Percentiles rank a stretch among this genome's conserved stretches.
phyloP scores from a whole-genome alignment of 352 stramenopile species.

The Elongisporangium undulatum region DNA sequence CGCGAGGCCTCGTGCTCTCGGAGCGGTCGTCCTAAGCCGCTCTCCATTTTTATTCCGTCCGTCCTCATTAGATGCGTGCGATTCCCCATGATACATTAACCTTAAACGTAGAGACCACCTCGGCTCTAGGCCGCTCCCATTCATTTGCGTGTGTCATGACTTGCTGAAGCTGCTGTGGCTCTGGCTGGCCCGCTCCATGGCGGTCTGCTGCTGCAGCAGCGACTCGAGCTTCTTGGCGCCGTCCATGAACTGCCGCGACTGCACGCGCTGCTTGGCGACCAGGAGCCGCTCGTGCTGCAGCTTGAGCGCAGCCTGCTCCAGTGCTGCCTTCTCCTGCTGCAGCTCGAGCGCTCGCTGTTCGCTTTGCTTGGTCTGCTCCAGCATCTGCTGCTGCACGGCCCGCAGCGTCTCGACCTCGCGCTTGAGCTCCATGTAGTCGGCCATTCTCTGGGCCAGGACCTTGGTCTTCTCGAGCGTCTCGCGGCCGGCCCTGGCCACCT shows the following conservation, averaged over 20 bases:
- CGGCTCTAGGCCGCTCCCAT: background rate
- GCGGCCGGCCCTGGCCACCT: slow-evolving; percentile 53
- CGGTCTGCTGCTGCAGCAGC: slow-evolving; percentile 54
- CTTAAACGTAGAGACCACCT: background rate
- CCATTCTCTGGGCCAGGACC: slow-evolving; percentile 27
- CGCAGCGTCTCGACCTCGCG: slow-evolving; percentile 39
- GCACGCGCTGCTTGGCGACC: slow-evolving; percentile 66
- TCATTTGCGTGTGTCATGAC: background rate
- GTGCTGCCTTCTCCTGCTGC: slow-evolving; percentile 33
- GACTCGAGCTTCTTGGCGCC: slow-evolving; percentile 57
- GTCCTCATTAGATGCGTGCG: background rate
- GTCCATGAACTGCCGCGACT: slow-evolving; percentile 74
- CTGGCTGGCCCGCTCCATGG: slow-evolving; percentile 10
- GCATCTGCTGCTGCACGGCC: slow-evolving; percentile 28
- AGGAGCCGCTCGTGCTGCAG: slow-evolving; percentile 67
- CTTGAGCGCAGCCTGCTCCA: slow-evolving; percentile 47
- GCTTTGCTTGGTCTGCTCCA: slow-evolving; percentile 20
- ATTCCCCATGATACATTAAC: background rate
- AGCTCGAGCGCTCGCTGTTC: slow-evolving; percentile 31
- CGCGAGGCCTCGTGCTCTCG: background rate
- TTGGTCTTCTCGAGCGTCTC: slow-evolving; percentile 66
- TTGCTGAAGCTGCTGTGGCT: background rate
- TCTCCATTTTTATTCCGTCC: slow-evolving; percentile 3
- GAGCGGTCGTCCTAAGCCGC: background rate
- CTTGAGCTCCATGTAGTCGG: slow-evolving; percentile 28